Base-by-base conservation (phyloP, 495 filamentous ascomycete species). In the Copromyces sp. region DNA sequence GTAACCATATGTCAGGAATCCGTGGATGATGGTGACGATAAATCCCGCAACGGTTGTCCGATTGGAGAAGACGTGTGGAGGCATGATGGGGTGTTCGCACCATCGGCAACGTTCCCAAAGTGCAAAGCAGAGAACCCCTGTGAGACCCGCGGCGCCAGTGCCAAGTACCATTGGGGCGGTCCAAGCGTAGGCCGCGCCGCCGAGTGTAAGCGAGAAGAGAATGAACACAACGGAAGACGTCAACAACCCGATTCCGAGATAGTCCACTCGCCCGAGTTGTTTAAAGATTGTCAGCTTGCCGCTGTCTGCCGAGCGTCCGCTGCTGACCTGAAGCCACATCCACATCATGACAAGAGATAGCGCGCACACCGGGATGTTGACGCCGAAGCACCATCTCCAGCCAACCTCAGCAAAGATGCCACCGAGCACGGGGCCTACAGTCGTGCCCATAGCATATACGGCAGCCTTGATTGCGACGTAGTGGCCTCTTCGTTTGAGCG, bases 361-460 rank as follows among this genome's bases (percentile, higher is more conserved):
- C 32, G 73, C 14, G 69, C 76, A 79, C 37, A 79, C 70, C 42
- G 78, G 78, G 29, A 79, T 76, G 70, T 79, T 79, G 76, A 79
- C 73, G 9, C 70, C 72, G 32, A 79, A 79, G 61, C 78, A 79
- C 76, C 73, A 78, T 20, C 78, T 40, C 78, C 78, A 79, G 71
- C 73, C 76, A 6, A 37, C 74, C 69, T 82, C 76, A 81, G 93
- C 92, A 75, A 95, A 93, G 9, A 90, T 86, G 32, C 92, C 92
- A 14, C 92, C 92, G 8, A 94, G 80, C 9, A 94, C 86, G 4
- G 92, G 92, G 2, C 92, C 93, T 41, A 93, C 77, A 8, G 90
- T 91, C 70, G 86, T 88, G 29, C 92, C 93, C 65, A 93, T 81
- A 17, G 91, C 92, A 87, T 92, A 95, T 1, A 89, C 89, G 7